Conservation (phyloP, 2,329 filamentous ascomycete genomes). For the Ophiostoma quercus region DNA sequence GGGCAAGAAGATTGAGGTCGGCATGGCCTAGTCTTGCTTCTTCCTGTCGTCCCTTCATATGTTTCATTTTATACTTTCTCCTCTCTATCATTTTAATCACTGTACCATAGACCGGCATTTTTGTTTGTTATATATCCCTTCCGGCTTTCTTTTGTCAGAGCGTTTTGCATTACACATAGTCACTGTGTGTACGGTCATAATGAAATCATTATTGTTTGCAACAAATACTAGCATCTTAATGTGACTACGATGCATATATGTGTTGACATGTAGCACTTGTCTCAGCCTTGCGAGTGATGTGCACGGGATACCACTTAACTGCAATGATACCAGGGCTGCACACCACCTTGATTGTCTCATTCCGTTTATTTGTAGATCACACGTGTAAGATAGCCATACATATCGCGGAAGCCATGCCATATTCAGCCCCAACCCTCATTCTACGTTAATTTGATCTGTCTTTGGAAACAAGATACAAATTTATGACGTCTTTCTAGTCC, state of each 20-base stretch:
- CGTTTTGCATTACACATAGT: not conserved
- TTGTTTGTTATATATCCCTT: not conserved
- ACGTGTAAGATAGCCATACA: not conserved
- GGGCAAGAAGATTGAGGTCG: constrained; percentile 28
- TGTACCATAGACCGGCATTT: not conserved
- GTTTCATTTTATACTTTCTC: not conserved
- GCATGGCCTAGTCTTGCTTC: not conserved
- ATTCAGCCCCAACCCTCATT: too few species aligned
- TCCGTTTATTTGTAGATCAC: not conserved
- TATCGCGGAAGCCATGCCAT: too few species aligned
- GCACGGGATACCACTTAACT: not conserved
- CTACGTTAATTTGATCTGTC: too few species aligned
- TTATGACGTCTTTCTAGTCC: too few species aligned
- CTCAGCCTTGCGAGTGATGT: not conserved
- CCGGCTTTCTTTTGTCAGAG: not conserved
- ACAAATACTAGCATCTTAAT: not conserved
- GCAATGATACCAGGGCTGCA: too few species aligned
- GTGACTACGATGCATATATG: not conserved
- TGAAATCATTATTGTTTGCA: not conserved
- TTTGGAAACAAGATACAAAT: too few species aligned
- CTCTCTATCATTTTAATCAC: not conserved
- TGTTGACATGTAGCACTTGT: not conserved
- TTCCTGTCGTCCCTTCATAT: not conserved
- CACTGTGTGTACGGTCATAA: not conserved
- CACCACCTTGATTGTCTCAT: not conserved